Percentiles rank a stretch among this genome's conserved stretches.
These are phyloP conservation scores for Drechmeria coniospora DNA, from an alignment of 2,329 filamentous ascomycete species.

Conservation along the genomic window DNA sequence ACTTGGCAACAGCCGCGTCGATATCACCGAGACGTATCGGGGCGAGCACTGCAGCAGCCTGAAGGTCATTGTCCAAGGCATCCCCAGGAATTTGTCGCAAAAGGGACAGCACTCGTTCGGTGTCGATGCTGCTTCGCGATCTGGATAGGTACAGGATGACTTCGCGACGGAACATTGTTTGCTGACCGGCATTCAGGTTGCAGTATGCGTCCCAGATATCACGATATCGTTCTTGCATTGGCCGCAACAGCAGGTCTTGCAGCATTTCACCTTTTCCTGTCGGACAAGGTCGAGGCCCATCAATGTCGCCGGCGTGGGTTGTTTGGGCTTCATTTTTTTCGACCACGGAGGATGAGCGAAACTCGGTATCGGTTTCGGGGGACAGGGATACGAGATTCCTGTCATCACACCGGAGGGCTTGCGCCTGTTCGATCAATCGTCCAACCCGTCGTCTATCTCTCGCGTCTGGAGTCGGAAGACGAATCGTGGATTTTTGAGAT, in stretches of 20 bases:
- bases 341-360: too few relatives aligned
- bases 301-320: background rate
- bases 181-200: constrained; percentile 17
- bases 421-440: background rate
- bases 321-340: too few relatives aligned
- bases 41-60: constrained; percentile 25
- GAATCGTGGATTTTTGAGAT: constrained; percentile 1
- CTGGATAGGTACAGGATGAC: constrained; percentile 27
- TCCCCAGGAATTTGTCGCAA: constrained; percentile 22
- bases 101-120: constrained; percentile 27
- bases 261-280: constrained; percentile 2
- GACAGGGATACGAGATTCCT: too few relatives aligned
- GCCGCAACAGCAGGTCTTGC: constrained; percentile 10
- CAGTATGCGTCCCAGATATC: constrained; percentile 28
- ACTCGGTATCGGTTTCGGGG: too few relatives aligned
- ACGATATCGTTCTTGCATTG: constrained; percentile 17
- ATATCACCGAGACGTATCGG: constrained; percentile 24
- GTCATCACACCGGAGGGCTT: background rate
- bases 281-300: background rate
- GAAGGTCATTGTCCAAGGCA: constrained; percentile 23
- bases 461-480: too few relatives aligned
- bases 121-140: constrained; percentile 27
- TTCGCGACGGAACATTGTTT: constrained; percentile 11
- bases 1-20: constrained; percentile 22
- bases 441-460: background rate